Evolutionary conservation across 768 basidiomycete species (phyloP).

Genomic region (Termitomyces sp.): DNA sequence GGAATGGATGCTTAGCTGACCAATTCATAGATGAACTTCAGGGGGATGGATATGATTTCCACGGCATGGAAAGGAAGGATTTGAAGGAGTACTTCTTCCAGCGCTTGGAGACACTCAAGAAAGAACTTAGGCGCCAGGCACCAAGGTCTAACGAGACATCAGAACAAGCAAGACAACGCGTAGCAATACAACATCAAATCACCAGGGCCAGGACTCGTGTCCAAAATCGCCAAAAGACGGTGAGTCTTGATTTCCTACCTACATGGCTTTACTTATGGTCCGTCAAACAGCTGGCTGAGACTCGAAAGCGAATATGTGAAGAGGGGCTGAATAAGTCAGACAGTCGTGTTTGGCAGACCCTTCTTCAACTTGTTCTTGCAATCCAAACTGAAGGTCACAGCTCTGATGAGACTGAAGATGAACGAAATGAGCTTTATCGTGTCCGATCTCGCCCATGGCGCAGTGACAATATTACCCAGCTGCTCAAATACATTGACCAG

Average conservation of each 20-base stretch:
- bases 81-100: background rate
- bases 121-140: background rate
- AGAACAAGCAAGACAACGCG: too few species aligned
- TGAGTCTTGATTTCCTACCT: background rate
- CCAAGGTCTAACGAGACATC: background rate
- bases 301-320: background rate
- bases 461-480: background rate
- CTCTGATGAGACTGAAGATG: background rate
- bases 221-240: background rate
- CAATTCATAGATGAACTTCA: background rate
- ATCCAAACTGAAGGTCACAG: background rate
- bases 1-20: background rate
- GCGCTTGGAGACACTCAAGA: background rate
- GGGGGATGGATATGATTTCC: background rate
- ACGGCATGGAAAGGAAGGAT: background rate
- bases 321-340: background rate
- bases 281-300: background rate
- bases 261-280: background rate
- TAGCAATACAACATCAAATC: background rate
- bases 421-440: background rate
- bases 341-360: background rate
- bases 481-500: background rate
- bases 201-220: background rate
- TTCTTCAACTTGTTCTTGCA: background rate
- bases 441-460: background rate